These are phyloP conservation scores for Penicillium sclerotiorum DNA, from an alignment of 2,329 filamentous ascomycete genomes.

Conservation along the genomic window DNA sequence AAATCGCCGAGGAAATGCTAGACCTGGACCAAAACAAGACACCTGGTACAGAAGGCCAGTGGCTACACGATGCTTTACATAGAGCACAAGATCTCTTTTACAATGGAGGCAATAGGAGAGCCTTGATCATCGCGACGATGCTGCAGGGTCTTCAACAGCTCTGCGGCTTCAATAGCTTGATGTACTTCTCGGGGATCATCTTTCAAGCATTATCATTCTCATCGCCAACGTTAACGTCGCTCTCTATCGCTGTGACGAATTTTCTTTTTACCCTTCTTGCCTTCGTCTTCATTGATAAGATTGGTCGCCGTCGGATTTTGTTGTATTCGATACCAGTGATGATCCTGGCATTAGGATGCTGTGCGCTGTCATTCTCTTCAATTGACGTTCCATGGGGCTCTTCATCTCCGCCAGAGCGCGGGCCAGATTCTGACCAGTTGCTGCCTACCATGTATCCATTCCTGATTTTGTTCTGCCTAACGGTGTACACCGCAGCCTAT, in stretches of 20 bases:
- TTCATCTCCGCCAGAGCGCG: constrained; percentile 20
- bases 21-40: constrained; percentile 31
- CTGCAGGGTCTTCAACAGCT: constrained; percentile 87
- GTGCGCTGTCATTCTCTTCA: constrained; percentile 71
- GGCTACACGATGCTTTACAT: constrained; percentile 30
- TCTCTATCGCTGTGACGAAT: constrained; percentile 81
- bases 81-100: constrained; percentile 36
- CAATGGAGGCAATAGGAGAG: constrained; percentile 60
- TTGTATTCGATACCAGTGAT: constrained; percentile 84
- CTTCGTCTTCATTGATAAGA: constrained; percentile 73
- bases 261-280: constrained; percentile 78
- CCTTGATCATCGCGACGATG: constrained; percentile 80
- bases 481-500: constrained; percentile 82
- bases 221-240: constrained; percentile 75
- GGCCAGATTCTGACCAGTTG: no score
- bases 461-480: constrained; percentile 73
- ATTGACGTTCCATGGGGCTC: constrained; percentile 52
- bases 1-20: constrained; percentile 71
- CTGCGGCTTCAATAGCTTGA: constrained; percentile 86
- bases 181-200: constrained; percentile 88
- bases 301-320: constrained; percentile 78
- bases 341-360: constrained; percentile 70
- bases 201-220: constrained; percentile 77
- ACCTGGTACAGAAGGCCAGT: constrained; percentile 19
- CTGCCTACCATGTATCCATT: constrained; percentile 37